Evolutionary conservation across 495 filamentous ascomycete species (phyloP).

Genomic region (Neurospora hispaniola): DNA sequence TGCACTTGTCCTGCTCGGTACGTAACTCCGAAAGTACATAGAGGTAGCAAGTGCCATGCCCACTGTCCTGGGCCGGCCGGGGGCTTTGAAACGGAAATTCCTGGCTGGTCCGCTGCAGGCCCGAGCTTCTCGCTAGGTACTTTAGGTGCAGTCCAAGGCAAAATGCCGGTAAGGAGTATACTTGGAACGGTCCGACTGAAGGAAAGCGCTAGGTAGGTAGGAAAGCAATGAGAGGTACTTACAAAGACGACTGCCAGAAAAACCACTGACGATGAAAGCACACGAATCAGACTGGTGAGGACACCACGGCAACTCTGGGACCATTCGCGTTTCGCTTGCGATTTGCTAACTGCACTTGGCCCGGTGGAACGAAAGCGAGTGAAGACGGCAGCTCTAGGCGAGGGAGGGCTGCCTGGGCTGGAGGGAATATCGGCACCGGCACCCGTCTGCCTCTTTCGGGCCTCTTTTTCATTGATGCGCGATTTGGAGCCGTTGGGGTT

Average conservation of each 20-base stretch:
- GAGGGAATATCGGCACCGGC: background rate
- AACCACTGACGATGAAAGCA: conserved; percentile 25
- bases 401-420: background rate
- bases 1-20: background rate
- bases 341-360: background rate
- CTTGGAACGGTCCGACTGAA: background rate
- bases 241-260: conserved; percentile 37
- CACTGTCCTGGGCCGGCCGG: too few relatives aligned
- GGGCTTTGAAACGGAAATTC: background rate
- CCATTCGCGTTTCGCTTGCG: background rate
- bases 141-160: background rate
- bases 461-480: background rate
- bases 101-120: background rate
- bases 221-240: conserved; percentile 26
- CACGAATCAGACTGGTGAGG: conserved; percentile 19
- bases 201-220: background rate
- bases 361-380: background rate
- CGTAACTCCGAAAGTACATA: background rate
- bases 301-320: background rate
- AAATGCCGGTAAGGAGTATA: background rate
- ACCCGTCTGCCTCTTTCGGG: background rate
- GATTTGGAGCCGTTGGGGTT: background rate
- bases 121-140: background rate
- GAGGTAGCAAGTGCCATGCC: background rate
- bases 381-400: background rate